A percentile compares a stretch with the other conserved stretches of the same genome.
Evolutionary conservation across 2,329 filamentous ascomycete species (phyloP).

Genomic region (Diaporthe amygdali): DNA sequence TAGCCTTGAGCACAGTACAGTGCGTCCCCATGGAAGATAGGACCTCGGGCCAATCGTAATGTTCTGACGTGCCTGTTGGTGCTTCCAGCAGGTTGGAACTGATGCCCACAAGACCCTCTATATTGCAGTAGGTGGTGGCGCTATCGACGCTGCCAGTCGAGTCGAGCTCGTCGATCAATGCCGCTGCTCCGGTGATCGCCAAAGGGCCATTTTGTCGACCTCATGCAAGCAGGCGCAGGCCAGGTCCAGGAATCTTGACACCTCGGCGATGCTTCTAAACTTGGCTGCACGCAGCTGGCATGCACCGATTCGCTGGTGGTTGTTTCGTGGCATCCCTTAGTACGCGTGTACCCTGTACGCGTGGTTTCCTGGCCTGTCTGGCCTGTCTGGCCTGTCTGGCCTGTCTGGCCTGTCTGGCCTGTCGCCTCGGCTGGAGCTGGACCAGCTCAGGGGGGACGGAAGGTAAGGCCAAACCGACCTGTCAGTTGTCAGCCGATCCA

Average conservation of each 20-base stretch:
- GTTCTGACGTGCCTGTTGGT: background rate
- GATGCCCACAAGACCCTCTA: slow-evolving; percentile 10
- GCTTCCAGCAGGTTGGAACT: slow-evolving; percentile 9
- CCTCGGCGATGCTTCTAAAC: background rate
- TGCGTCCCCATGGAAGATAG: background rate
- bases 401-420: background rate
- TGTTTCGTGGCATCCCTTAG: background rate
- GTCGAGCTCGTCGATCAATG: background rate
- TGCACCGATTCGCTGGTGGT: background rate
- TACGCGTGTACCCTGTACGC: background rate
- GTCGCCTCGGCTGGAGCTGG: background rate
- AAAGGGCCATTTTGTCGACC: background rate
- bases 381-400: background rate
- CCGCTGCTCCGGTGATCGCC: background rate
- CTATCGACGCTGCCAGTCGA: background rate
- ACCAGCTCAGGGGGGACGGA: background rate
- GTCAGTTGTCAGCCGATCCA: background rate
- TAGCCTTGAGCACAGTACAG: background rate
- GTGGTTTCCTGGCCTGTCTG: background rate
- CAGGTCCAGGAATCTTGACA: background rate
- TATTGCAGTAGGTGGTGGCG: slow-evolving; percentile 5
- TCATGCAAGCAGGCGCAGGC: background rate
- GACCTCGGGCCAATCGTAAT: background rate
- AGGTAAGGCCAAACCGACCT: background rate
- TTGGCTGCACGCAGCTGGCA: background rate